A percentile compares a stretch with the other conserved stretches of the same genome.
Evolutionary conservation across 2,329 filamentous ascomycete genomes (phyloP).

Genomic region (Pseudogymnoascus sp.): DNA sequence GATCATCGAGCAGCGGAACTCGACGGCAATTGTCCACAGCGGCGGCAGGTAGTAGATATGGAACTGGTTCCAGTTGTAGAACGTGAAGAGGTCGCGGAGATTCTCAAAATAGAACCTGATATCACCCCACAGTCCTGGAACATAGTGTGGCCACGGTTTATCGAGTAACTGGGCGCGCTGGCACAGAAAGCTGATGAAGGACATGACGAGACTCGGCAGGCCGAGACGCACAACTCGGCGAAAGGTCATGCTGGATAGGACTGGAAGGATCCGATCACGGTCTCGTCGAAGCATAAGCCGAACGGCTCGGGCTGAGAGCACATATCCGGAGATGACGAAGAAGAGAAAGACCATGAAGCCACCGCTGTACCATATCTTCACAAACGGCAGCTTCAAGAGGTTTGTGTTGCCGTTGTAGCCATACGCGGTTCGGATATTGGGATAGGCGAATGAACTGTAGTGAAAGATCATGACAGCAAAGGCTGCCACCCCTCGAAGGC

Average conservation of each 20-base stretch:
- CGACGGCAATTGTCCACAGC: conserved; percentile 32
- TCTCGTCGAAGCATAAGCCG: conserved; percentile 35
- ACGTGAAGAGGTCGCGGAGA: not conserved
- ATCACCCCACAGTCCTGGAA: not conserved
- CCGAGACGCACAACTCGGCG: conserved; percentile 42
- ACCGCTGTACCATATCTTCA: conserved; percentile 34
- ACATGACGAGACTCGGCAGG: conserved; percentile 38
- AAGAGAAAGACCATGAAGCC: conserved; percentile 46
- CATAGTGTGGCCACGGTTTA: not conserved
- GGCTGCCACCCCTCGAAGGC: not conserved
- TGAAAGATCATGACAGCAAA: conserved; percentile 4
- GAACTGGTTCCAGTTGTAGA: conserved; percentile 3
- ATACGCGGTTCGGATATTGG: conserved; percentile 16
- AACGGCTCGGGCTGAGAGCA: conserved; percentile 40
- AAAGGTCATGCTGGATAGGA: conserved; percentile 42
- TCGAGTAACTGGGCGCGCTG: conserved; percentile 2
- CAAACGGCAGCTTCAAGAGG: conserved; percentile 38
- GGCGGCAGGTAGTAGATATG: conserved; percentile 29
- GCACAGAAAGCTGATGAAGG: conserved; percentile 28
- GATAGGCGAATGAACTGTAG: not conserved
- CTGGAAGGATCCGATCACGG: conserved; percentile 32
- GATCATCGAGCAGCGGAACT: conserved; percentile 32
- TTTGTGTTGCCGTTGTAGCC: conserved; percentile 31
- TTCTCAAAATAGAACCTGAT: conserved; percentile 2
- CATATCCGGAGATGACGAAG: conserved; percentile 46